Base-by-base conservation (phyloP, 2,329 filamentous ascomycete species). In the Colletotrichum echinochloae region DNA sequence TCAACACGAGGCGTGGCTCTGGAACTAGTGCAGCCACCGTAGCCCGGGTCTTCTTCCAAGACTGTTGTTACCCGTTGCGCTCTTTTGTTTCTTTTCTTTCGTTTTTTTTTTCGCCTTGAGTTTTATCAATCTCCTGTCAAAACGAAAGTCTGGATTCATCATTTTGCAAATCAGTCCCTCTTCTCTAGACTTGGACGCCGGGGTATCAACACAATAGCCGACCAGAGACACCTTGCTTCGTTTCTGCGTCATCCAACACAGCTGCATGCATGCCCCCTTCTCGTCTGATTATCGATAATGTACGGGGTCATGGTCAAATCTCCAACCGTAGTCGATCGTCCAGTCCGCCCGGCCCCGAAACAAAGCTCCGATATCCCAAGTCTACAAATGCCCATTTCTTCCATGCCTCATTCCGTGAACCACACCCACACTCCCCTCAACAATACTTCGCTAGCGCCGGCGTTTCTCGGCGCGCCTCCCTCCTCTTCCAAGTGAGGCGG, bases 171-270 rank as follows among this genome's bases (percentile, higher is more conserved):
- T 23, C 4, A 33, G 14, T 9, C 9, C n/a, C 23, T 41, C 35
- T 52, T 52, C 46, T 48, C 60, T 23, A n/a, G 60, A 41, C 41
- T 52, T n/a, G 46, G 30, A 51, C 30, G 60, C 23, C 46, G n/a
- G n/a, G 51, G 18, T 23, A 20, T 52, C 35, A 35, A 33, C 60
- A 54, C 66, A n/a, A 48, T 70, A 23, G 55, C 56, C 33, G 41
- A 56, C 67, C 30, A 56, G 49, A 44, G n/a, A n/a, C n/a, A n/a
- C n/a, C n/a, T 51, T 56, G 6, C 66, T 62, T 56, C 62, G 28
- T 37, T 60, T 44, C 12, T 23, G 18, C 20, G n/a, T 44, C 18
- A 44, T n/a, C n/a, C 4, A n/a, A 44, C n/a, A n/a, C n/a, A n/a
- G 2, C 20, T 41, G 39, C 39, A 41, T 14, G 3, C 56, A 39